Percentiles rank a stretch among this genome's conserved stretches.
Conservation (phyloP, 495 filamentous ascomycete species). For the Cenococcum geophilum region DNA sequence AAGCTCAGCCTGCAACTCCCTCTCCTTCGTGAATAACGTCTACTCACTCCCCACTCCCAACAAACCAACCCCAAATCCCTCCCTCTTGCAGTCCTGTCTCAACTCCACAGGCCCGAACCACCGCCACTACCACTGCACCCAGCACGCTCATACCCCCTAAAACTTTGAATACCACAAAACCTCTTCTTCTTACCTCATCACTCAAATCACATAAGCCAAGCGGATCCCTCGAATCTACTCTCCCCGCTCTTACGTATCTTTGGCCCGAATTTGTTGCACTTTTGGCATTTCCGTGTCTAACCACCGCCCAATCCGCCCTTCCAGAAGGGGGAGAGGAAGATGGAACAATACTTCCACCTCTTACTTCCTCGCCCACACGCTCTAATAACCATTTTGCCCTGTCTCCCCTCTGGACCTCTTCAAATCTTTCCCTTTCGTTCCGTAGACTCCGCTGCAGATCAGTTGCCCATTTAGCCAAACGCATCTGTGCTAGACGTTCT, state of each 20-base stretch:
- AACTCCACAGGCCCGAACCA: conserved; percentile 26
- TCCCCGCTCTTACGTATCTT: conserved; percentile 32
- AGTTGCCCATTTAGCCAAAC: conserved; percentile 81
- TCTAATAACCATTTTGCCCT: conserved; percentile 67
- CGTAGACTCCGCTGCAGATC: conserved; percentile 79
- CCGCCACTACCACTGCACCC: conserved; percentile 59
- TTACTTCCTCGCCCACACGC: conserved; percentile 60
- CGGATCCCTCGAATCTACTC: conserved; percentile 57
- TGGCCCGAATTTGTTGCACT: conserved; percentile 25
- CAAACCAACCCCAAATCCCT: conserved; percentile 24
- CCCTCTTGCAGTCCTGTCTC: conserved; percentile 20
- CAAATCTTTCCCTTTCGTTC: conserved; percentile 73
- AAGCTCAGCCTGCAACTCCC: too few relatives aligned
- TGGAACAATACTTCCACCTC: conserved; percentile 40
- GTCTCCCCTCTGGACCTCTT: conserved; percentile 62
- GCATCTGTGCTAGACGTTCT: conserved; percentile 68
- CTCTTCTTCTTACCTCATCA: conserved; percentile 57
- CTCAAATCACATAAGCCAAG: conserved; percentile 66
- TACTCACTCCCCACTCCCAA: conserved; percentile 9
- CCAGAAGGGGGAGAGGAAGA: conserved; percentile 43
- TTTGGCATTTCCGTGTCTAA: conserved; percentile 24
- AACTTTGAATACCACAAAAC: conserved; percentile 68
- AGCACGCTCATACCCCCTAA: conserved; percentile 69
- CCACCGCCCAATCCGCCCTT: conserved; percentile 31
- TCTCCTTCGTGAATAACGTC: too few relatives aligned